These are phyloP conservation scores for Ogataea trehaloabstinens DNA, from an alignment of 805 yeast genomes.

Conservation along the genomic window DNA sequence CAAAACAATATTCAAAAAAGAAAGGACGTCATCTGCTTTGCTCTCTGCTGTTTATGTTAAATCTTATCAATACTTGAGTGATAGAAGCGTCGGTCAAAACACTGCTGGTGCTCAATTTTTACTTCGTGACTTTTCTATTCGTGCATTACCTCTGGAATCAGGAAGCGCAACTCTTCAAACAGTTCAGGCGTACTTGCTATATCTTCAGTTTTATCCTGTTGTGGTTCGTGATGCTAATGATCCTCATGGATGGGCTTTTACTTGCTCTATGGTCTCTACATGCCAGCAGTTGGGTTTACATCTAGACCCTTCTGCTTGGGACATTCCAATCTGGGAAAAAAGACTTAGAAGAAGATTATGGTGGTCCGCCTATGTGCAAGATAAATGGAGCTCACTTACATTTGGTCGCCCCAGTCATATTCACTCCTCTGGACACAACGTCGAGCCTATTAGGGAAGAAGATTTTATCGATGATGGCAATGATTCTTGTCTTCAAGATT, in stretches of 20 bases:
- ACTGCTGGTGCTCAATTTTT: not conserved
- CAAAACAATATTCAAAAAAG: slow-evolving; percentile 4
- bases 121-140: slow-evolving; percentile 3
- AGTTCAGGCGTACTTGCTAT: slow-evolving; percentile 9
- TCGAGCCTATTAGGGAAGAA: slow-evolving; percentile 55
- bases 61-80: slow-evolving; percentile 1
- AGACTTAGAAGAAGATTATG: slow-evolving; percentile 30
- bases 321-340: slow-evolving; percentile 29
- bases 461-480: slow-evolving; percentile 60
- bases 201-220: slow-evolving; percentile 8
- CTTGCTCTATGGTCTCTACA: slow-evolving; percentile 51
- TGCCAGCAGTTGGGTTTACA: slow-evolving; percentile 85
- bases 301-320: slow-evolving; percentile 33
- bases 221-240: slow-evolving; percentile 9
- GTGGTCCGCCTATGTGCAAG: slow-evolving; percentile 33
- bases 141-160: slow-evolving; percentile 6
- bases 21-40: slow-evolving; percentile 4
- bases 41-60: slow-evolving; percentile 7
- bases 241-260: slow-evolving; percentile 6
- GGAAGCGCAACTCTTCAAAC: slow-evolving; percentile 11
- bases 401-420: slow-evolving; percentile 33
- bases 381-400: slow-evolving; percentile 34
- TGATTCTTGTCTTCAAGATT: slow-evolving; percentile 24
- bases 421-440: slow-evolving; percentile 51
- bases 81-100: not conserved